Evolutionary conservation across 192 early-diverging fungal genomes (phyloP).

Genomic region (Haplosporangium gracile): DNA sequence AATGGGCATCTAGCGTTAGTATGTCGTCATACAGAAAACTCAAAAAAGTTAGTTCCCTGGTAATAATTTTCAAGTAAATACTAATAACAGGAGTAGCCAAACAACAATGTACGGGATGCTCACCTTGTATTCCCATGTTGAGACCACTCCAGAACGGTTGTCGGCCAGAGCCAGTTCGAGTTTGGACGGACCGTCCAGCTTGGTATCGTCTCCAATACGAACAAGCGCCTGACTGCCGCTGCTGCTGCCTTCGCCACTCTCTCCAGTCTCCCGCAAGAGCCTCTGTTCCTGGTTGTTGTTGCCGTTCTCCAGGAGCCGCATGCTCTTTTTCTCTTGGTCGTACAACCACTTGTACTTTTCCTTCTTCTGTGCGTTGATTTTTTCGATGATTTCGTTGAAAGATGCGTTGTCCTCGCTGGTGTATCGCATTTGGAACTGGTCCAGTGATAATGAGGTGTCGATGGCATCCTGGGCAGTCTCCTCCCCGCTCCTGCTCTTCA

Average conservation of each 20-base stretch:
- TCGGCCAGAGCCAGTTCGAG: slow-evolving; percentile 36
- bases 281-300: slow-evolving; percentile 27
- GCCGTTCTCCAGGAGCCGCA: slow-evolving; percentile 33
- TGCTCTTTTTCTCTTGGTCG: slow-evolving; percentile 68
- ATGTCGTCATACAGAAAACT: neutral
- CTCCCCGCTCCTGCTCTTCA: neutral
- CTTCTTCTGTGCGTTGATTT: slow-evolving; percentile 67
- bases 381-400: slow-evolving; percentile 74
- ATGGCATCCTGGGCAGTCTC: slow-evolving; percentile 30
- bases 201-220: slow-evolving; percentile 9
- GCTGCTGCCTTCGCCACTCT: slow-evolving; percentile 15
- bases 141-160: slow-evolving; percentile 39
- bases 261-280: slow-evolving; percentile 29
- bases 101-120: neutral
- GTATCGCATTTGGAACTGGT: slow-evolving; percentile 79
- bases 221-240: neutral
- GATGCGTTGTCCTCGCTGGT: slow-evolving; percentile 89
- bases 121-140: slow-evolving; percentile 75
- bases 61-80: neutral
- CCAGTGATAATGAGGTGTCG: slow-evolving; percentile 71
- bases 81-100: neutral
- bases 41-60: neutral
- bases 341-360: slow-evolving; percentile 77
- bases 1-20: neutral
- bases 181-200: slow-evolving; percentile 10